These are phyloP conservation scores for Leersia perrieri DNA, from an alignment of 176 grass and related monocot species.

Conservation along the genomic window DNA sequence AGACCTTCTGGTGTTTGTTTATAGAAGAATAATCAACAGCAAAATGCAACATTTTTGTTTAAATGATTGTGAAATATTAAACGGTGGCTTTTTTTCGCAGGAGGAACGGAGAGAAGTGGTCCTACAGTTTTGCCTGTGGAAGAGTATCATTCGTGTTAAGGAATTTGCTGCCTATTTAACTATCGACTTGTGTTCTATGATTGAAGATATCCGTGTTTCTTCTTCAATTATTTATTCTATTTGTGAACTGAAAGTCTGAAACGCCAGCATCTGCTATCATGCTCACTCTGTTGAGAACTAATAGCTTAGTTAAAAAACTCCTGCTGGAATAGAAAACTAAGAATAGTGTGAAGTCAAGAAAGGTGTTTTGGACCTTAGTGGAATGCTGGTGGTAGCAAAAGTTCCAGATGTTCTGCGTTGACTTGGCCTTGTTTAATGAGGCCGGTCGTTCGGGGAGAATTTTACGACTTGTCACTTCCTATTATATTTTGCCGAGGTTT, in stretches of 20 bases:
- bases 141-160: neutral
- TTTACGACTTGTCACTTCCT: neutral
- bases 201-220: neutral
- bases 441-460: neutral
- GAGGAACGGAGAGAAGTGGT: neutral
- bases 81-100: neutral
- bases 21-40: neutral
- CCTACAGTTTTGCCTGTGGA: neutral
- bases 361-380: neutral
- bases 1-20: neutral
- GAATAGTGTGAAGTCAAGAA: constrained; percentile 3
- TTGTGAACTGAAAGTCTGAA: constrained; percentile 33
- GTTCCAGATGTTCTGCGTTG: neutral
- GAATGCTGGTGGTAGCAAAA: neutral
- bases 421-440: neutral
- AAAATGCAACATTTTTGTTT: neutral
- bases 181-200: neutral
- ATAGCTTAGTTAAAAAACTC: neutral
- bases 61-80: neutral
- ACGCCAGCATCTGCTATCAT: neutral
- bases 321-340: neutral
- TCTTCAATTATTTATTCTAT: neutral
- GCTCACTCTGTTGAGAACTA: neutral
- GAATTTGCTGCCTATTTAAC: constrained; percentile 13
- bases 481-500: neutral